phyloP scores from a whole-genome alignment of 2,329 filamentous ascomycete genomes.

The Aspergillus carbonarius region DNA sequence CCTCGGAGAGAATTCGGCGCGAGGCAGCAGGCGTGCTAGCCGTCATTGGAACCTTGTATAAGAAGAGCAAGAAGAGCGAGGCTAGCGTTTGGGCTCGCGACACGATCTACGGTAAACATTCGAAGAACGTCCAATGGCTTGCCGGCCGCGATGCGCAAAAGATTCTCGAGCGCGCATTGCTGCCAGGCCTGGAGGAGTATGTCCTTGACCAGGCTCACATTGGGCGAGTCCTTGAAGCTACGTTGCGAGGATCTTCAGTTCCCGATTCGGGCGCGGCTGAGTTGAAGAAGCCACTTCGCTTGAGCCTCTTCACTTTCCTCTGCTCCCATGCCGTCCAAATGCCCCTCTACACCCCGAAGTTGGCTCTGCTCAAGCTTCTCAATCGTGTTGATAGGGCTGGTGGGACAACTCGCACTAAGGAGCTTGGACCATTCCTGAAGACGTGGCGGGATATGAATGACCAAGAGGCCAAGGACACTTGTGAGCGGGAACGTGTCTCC shows the following conservation, averaged over 20 bases:
- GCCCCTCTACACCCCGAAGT: conserved; percentile 68
- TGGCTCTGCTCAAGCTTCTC: conserved; percentile 68
- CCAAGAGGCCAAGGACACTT: conserved; percentile 53
- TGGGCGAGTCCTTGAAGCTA: conserved; percentile 59
- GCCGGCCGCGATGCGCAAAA: conserved; percentile 57
- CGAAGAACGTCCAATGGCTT: conserved; percentile 57
- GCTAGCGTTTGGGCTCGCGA: conserved; percentile 59
- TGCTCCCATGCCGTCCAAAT: conserved; percentile 69
- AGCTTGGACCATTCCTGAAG: conserved; percentile 72
- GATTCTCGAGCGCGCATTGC: conserved; percentile 65
- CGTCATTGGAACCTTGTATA: conserved; percentile 55
- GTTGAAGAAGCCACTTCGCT: conserved; percentile 62
- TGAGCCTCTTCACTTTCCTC: conserved; percentile 68
- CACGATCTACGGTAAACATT: conserved; percentile 62
- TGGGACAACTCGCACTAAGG: conserved; percentile 68
- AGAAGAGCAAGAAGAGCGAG: conserved; percentile 45
- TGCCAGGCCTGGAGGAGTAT: conserved; percentile 80
- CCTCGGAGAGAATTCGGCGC: conserved; percentile 71
- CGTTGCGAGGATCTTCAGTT: conserved; percentile 54
- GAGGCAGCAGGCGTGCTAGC: conserved; percentile 69
- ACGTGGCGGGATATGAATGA: conserved; percentile 63
- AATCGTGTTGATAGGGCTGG: conserved; percentile 71
- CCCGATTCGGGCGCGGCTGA: conserved; percentile 49
- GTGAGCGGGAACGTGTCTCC: conserved; percentile 50
- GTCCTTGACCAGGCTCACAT: conserved; percentile 75